These are phyloP conservation scores for Tirmania nivea DNA, from an alignment of 495 filamentous ascomycete species.

Conservation along the genomic window DNA sequence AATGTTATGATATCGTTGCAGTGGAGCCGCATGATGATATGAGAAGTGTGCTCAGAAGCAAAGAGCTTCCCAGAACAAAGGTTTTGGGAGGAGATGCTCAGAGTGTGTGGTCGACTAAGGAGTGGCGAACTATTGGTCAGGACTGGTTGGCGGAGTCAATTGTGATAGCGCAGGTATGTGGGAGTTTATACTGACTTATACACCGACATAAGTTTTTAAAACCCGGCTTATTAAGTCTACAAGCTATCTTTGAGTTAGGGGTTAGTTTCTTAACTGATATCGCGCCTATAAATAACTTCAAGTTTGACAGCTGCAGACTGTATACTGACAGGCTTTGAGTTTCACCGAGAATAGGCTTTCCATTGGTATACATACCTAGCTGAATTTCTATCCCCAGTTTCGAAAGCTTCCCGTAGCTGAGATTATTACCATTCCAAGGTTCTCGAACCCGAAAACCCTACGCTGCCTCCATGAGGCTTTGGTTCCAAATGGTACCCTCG, in stretches of 20 bases:
- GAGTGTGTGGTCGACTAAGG: too few relatives aligned
- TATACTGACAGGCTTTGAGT: too few relatives aligned
- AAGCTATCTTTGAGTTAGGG: background rate
- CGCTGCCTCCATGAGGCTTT: conserved; percentile 37
- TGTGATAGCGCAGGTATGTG: conserved; percentile 41
- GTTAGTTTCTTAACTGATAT: background rate
- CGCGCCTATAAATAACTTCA: too few relatives aligned
- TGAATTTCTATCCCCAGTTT: too few relatives aligned
- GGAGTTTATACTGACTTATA: too few relatives aligned
- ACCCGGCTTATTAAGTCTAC: background rate
- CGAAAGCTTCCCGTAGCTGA: too few relatives aligned
- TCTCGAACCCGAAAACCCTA: conserved; percentile 34
- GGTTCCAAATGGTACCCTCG: conserved; percentile 29
- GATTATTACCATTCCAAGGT: conserved; percentile 28
- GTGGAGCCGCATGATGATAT: conserved; percentile 42
- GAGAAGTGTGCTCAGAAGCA: conserved; percentile 32
- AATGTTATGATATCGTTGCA: conserved; percentile 34
- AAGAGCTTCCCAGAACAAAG: conserved; percentile 13
- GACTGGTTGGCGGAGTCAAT: conserved; percentile 34
- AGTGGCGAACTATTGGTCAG: too few relatives aligned
- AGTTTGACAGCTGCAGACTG: too few relatives aligned
- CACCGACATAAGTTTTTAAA: background rate
- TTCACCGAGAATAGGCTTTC: conserved; percentile 25
- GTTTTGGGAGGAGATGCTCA: too few relatives aligned
- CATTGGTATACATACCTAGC: conserved; percentile 25